Conservation (phyloP, 495 filamentous ascomycete species). For the Aspergillus leporis region DNA sequence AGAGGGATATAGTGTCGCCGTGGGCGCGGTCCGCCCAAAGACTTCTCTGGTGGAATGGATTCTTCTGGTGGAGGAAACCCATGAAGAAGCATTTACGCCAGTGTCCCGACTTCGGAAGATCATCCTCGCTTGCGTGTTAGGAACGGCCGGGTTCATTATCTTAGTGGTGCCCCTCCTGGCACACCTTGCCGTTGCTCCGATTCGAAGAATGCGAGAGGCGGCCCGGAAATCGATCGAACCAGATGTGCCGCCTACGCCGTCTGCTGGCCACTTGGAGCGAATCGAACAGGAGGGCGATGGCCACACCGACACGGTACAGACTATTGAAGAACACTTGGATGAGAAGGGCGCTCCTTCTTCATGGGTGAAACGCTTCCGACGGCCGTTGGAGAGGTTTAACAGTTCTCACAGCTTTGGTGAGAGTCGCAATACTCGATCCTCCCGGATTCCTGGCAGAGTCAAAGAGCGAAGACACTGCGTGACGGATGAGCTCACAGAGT, state of each 20-base stretch:
- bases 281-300: neutral
- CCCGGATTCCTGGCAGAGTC: conserved; percentile 83
- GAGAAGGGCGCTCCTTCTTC: conserved; percentile 15
- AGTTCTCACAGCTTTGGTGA: conserved; percentile 8
- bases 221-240: conserved; percentile 75
- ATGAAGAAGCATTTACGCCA: conserved; percentile 70
- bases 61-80: conserved; percentile 74
- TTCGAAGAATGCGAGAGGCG: conserved; percentile 72
- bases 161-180: conserved; percentile 73
- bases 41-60: conserved; percentile 74
- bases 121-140: conserved; percentile 81
- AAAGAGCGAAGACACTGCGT: conserved; percentile 71
- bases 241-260: conserved; percentile 29
- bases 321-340: conserved; percentile 25
- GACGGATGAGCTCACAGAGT: conserved; percentile 84
- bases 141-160: conserved; percentile 68
- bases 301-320: neutral
- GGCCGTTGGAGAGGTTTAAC: conserved; percentile 16
- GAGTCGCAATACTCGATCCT: conserved; percentile 30
- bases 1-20: conserved; percentile 60
- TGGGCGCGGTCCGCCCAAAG: conserved; percentile 68
- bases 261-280: conserved; percentile 7
- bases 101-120: conserved; percentile 73
- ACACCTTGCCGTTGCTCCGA: conserved; percentile 77
- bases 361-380: conserved; percentile 19